phyloP scores from a whole-genome alignment of 1,139 yeast genomes.

The Yamadazyma mexicana region DNA sequence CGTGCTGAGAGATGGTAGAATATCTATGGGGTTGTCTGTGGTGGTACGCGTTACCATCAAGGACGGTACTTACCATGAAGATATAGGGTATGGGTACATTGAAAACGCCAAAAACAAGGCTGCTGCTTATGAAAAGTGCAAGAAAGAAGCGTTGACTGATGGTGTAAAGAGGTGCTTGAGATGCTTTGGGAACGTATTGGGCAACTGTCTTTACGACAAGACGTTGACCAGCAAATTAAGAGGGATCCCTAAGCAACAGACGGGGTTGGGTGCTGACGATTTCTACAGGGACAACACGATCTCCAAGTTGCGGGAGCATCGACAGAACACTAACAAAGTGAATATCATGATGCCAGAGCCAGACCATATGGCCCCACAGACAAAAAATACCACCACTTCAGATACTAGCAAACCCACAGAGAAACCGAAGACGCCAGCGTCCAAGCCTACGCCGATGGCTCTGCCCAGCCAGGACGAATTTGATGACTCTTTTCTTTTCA shows the following conservation, averaged over 20 bases:
- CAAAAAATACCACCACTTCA: background rate
- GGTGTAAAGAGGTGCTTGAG: slow-evolving; percentile 75
- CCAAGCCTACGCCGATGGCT: background rate
- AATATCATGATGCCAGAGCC: slow-evolving; percentile 8
- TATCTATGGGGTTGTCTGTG: slow-evolving; percentile 66
- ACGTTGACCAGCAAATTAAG: slow-evolving; percentile 59
- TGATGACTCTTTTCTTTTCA: slow-evolving; percentile 66
- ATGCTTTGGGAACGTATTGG: slow-evolving; percentile 78
- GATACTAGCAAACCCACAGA: too few species aligned
- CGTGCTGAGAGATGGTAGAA: slow-evolving; percentile 52
- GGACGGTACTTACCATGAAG: slow-evolving; percentile 79
- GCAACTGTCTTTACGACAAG: slow-evolving; percentile 77
- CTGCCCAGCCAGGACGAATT: slow-evolving; percentile 29
- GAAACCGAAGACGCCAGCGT: background rate
- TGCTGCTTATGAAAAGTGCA: slow-evolving; percentile 77
- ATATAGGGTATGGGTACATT: slow-evolving; percentile 77
- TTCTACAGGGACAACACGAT: slow-evolving; percentile 41
- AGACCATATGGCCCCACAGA: background rate
- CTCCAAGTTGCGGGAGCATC: slow-evolving; percentile 29
- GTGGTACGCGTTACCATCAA: slow-evolving; percentile 69
- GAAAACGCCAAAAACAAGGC: slow-evolving; percentile 72
- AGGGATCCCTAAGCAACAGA: slow-evolving; percentile 51
- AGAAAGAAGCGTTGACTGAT: slow-evolving; percentile 81
- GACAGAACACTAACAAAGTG: slow-evolving; percentile 11
- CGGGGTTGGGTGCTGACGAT: slow-evolving; percentile 51